phyloP scores from a whole-genome alignment of 1,284 basidiomycete species.

The Moniliella sp. region DNA sequence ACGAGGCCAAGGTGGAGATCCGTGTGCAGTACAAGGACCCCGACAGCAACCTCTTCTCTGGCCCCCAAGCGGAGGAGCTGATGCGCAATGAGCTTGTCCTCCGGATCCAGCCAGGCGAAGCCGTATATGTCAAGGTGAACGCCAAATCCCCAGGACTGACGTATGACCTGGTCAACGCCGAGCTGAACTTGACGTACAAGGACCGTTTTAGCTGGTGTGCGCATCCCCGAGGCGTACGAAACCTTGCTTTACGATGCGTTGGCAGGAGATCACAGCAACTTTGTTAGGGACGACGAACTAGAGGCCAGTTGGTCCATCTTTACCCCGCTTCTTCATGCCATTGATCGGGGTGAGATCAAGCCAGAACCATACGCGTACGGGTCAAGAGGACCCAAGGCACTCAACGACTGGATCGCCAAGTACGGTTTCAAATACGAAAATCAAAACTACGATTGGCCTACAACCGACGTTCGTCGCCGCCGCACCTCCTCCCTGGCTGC shows the following conservation, averaged over 20 bases:
- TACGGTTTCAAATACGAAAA: slow-evolving; percentile 27
- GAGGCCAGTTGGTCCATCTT: slow-evolving; percentile 33
- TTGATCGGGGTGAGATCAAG: slow-evolving; percentile 28
- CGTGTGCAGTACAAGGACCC: slow-evolving; percentile 29
- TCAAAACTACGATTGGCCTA: too few species aligned
- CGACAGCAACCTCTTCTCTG: slow-evolving; percentile 10
- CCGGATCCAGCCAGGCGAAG: slow-evolving; percentile 29
- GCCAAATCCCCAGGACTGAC: slow-evolving; percentile 26
- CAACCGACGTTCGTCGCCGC: too few species aligned
- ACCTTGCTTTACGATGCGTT: slow-evolving; percentile 32
- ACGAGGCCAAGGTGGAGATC: slow-evolving; percentile 31
- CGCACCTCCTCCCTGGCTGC: too few species aligned
- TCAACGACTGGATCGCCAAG: slow-evolving; percentile 21
- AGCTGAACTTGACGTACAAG: slow-evolving; percentile 25
- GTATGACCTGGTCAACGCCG: slow-evolving; percentile 14
- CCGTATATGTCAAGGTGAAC: slow-evolving; percentile 28
- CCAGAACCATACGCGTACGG: slow-evolving; percentile 24
- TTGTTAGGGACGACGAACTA: slow-evolving; percentile 34
- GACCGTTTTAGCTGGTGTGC: slow-evolving; percentile 24
- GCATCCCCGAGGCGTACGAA: slow-evolving; percentile 34
- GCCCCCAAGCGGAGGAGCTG: too few species aligned
- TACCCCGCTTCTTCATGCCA: slow-evolving; percentile 31
- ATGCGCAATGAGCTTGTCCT: slow-evolving; percentile 31
- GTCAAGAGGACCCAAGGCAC: slow-evolving; percentile 17
- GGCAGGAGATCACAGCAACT: slow-evolving; percentile 33